Base-by-base conservation (phyloP, 148 eudicot genomes). In the Rheum nobile region DNA sequence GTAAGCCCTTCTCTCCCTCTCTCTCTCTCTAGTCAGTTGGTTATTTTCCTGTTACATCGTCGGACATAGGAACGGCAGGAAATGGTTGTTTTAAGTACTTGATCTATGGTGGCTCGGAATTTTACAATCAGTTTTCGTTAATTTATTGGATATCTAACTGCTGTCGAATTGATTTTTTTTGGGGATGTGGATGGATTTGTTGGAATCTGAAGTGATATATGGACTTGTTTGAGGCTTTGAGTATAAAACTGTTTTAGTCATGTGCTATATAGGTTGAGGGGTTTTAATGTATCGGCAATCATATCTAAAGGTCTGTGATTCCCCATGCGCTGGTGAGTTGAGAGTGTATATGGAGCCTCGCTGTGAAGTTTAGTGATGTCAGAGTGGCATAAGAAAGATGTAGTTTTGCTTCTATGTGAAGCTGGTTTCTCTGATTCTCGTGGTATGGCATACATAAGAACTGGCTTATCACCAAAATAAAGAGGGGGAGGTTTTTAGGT, bases 1-100 rank as follows among this genome's bases (percentile, higher is more conserved):
- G 98, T 95, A 84, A 24, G 84, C 76, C 77, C 57, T 21, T 75
- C 28, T 61, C 26, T 73, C n/a, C n/a, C 32, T 72, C 21, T 50
- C 14, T 46, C 12, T 61, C 67, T 57, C 19, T 61, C 34, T 61
- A 28, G 19, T 61, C 37, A 61, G 67, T 61, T 61, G 35, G 9
- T 61, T 29, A 29, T 1, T 61, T 16, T 11, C 35, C 67, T 28
- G 67, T 61, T 32, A 34, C 70, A 65, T 65, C 32, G 70, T 65
- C 3, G 22, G 38, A 32, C 4, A 26, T 57, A 57, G 67, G 67
- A 57, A 57, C 12, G 61, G 19, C 19, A 21, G 61, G 12, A 54
- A 54, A 21, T 21, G 29, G 61, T 22, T 54, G 12, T 21, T 54
- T 6, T 6, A 32, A 61, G 35, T 29, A 29, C 22, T 32, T 34